phyloP scores from a whole-genome alignment of 2,329 filamentous ascomycete species.

The Pseudopithomyces chartarum region DNA sequence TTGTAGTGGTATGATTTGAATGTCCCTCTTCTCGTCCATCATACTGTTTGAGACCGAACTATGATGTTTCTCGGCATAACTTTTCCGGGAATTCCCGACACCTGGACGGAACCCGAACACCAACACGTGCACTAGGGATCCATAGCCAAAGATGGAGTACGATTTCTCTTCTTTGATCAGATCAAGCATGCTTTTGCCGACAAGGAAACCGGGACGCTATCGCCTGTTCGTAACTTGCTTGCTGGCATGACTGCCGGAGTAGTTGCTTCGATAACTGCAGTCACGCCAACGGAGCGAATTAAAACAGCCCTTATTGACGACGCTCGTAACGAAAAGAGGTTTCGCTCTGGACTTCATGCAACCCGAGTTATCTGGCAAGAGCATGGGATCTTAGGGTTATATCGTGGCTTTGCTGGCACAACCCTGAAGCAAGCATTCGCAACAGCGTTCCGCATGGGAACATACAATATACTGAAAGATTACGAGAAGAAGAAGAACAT shows the following conservation, averaged over 20 bases:
- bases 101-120: background rate
- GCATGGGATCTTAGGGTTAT: slow-evolving; percentile 60
- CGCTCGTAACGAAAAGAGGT: slow-evolving; percentile 56
- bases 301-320: slow-evolving; percentile 72
- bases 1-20: slow-evolving; percentile 53
- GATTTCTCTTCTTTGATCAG: slow-evolving; percentile 69
- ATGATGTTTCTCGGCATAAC: slow-evolving; percentile 1
- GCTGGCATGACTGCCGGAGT: slow-evolving; percentile 69
- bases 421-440: slow-evolving; percentile 67
- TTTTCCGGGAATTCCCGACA: slow-evolving; percentile 14
- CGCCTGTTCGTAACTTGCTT: slow-evolving; percentile 61
- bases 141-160: slow-evolving; percentile 67
- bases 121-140: slow-evolving; percentile 51
- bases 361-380: slow-evolving; percentile 55
- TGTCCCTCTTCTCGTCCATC: background rate
- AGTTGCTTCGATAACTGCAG: slow-evolving; percentile 65
- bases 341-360: slow-evolving; percentile 58
- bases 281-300: slow-evolving; percentile 71
- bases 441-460: slow-evolving; percentile 66
- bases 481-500: slow-evolving; percentile 56
- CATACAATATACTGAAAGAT: slow-evolving; percentile 68
- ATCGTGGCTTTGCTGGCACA: slow-evolving; percentile 64
- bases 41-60: background rate
- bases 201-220: slow-evolving; percentile 60
- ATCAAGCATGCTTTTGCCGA: slow-evolving; percentile 65